Evolutionary conservation across 805 yeast species (phyloP).

Genomic region (Pichia pseudocactophila): DNA sequence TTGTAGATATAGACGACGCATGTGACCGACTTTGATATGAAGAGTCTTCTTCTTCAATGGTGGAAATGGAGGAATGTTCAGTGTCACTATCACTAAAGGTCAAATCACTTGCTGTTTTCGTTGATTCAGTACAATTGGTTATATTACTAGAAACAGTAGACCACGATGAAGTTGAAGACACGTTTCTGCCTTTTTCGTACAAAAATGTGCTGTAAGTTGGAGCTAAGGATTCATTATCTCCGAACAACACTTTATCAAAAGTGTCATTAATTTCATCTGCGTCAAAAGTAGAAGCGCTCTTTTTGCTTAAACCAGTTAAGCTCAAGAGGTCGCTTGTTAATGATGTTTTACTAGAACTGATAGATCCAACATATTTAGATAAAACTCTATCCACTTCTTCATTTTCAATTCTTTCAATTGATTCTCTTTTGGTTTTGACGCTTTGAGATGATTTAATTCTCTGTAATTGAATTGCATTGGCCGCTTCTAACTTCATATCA

Average conservation of each 20-base stretch:
- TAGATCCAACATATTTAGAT: conserved; percentile 3
- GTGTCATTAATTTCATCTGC: no score
- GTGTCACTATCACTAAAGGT: not conserved
- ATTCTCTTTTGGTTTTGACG: not conserved
- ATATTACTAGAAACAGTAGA: no score
- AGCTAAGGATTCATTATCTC: no score
- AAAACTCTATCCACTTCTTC: conserved; percentile 3
- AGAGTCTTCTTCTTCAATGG: not conserved
- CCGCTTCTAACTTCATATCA: conserved; percentile 22
- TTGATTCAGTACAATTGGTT: not conserved
- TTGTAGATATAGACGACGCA: not conserved
- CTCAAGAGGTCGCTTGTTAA: not conserved
- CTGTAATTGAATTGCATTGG: conserved; percentile 8
- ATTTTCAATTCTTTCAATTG: not conserved
- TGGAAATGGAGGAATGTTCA: not conserved
- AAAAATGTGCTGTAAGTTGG: no score
- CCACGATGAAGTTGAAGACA: no score
- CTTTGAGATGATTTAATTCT: conserved; percentile 8
- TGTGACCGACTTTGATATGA: not conserved
- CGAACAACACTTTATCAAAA: no score
- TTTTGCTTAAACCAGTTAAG: not conserved
- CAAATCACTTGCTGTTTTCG: not conserved
- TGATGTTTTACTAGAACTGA: not conserved
- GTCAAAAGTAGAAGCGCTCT: no score
- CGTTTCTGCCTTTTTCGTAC: no score